Base-by-base conservation (phyloP, 1,139 yeast species). In the Blastobotrys malaysiensis region DNA sequence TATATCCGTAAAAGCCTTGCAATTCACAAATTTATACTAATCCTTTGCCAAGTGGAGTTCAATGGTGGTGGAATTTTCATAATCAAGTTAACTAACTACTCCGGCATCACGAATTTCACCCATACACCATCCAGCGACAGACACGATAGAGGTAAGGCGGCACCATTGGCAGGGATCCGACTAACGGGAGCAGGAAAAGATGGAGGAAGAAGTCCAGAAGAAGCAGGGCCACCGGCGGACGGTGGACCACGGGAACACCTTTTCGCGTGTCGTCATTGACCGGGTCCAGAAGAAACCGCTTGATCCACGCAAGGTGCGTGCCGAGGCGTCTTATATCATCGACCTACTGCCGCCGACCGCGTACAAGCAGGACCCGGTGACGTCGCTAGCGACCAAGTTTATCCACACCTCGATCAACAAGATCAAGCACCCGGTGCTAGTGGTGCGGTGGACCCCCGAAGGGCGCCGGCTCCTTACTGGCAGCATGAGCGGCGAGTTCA, bases 401-500 rank as follows among this genome's bases (percentile, higher is more conserved):
- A 95, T 90, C 1, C 98, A 93, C 73, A 79, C 91, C 51, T 85
- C 96, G 55, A 84, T 95, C 36, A 93, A 91, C 72, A 93, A 93
- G 71, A 90, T 91, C 19, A 85, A 88, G 64, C 97, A 91, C 71
- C 89, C 96, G 0, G 90, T 93, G 52, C 88, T 90, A 64, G 86
- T 95, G 1, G 88, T 90, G 11, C 83, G 82, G 68, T 93, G 98
- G 97, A 93, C 99, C 0, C 98, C 98, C 0, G 98, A 91, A 62
- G 98, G 97, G 0, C 77, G 98, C 61, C 75, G 99, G 60, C 75
- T 95, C 56, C 77, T 93, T 51, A 96, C 95, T 6, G 96, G 96
- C 0, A 83, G 95, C 16, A 90, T 88, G 71, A 83, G 90, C 59
- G 99, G 99, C 36, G 99, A 93, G 68, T 91, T 93, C 70, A 91